Evolutionary conservation across 768 basidiomycete species (phyloP), one percentile per base, ranked within the genome.

Genomic region (Auriculariales sp.): DNA sequence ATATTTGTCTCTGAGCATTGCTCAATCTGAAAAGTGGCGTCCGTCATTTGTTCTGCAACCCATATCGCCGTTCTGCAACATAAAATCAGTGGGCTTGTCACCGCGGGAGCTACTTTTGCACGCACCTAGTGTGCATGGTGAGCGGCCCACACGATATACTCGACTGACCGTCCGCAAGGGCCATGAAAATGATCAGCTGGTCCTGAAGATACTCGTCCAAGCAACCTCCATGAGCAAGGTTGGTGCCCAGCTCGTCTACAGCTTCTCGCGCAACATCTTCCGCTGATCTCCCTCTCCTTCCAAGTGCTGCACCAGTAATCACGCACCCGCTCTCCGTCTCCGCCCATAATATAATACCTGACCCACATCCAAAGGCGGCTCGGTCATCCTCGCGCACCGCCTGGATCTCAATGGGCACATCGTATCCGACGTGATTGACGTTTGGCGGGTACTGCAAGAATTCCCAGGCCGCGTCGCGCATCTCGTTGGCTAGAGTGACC

Each of bases 151-250:
- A 71, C 45, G 66, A 68, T 25, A 88, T 66, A 47, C 66, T 66
- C 11, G 82, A 86, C 24, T 56, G 70, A 3, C 83, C 82, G 44
- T 78, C 62, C 9, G 84, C 82, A n/a, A 88, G 68, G 9, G 82
- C 82, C 65, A 87, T 74, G 58, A 85, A 79, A 31, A 87, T 73
- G 44, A 87, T 77, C 17, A 87, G 78, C 58, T 88, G 85, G 60
- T 89, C 86, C 71, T 83, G 74, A 56, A 75, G 52, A 58, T 72
- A 66, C 51, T 74, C 85, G 53, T 88, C 86, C 2, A 87, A 78
- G 54, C 81, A 83, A 28, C 83, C 83, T 6, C 71, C 80, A 17
- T 75, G 71, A 12, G 69, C 60, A 49, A 87, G 57, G 44, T 78
- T 83, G 52, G 66, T 65, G 29, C 75, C 57, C 7, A 87, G 60